Evolutionary conservation across 331 rosid genomes (phyloP).

Genomic region (Rhamnella rubrinervis): DNA sequence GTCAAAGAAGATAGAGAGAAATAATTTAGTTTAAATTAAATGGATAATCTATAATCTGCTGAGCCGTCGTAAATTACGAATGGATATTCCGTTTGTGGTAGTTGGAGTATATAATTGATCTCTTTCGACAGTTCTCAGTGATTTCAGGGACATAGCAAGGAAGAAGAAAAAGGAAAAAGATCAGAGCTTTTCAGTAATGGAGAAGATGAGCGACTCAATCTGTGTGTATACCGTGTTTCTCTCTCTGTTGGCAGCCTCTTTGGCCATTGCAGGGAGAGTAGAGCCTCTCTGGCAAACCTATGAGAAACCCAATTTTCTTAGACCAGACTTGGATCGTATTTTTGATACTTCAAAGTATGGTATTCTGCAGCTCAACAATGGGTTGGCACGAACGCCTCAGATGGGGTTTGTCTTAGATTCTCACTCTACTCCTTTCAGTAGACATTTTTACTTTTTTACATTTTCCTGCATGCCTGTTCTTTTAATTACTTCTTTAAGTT

Average conservation of each 20-base stretch:
- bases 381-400: constrained; percentile 87
- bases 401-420: constrained; percentile 70
- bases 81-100: too few species aligned
- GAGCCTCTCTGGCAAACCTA: constrained; percentile 47
- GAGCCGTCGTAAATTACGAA: too few species aligned
- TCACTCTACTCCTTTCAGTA: constrained; percentile 8
- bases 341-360: constrained; percentile 87
- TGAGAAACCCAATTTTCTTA: constrained; percentile 41
- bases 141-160: not conserved
- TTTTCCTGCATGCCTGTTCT: not conserved
- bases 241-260: constrained; percentile 27
- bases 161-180: not conserved
- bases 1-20: too few species aligned
- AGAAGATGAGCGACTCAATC: constrained; percentile 26
- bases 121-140: not conserved
- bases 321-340: constrained; percentile 47
- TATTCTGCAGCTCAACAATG: constrained; percentile 59
- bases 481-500: not conserved
- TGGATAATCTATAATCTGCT: too few species aligned
- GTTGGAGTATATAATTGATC: not conserved
- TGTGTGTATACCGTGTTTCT: constrained; percentile 24
- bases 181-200: constrained; percentile 37
- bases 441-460: not conserved
- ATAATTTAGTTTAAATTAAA: too few species aligned
- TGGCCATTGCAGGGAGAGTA: constrained; percentile 35